Evolutionary conservation across 768 basidiomycete genomes (phyloP), one percentile per base, ranked within the genome.

Genomic region (Galerina sulciceps): DNA sequence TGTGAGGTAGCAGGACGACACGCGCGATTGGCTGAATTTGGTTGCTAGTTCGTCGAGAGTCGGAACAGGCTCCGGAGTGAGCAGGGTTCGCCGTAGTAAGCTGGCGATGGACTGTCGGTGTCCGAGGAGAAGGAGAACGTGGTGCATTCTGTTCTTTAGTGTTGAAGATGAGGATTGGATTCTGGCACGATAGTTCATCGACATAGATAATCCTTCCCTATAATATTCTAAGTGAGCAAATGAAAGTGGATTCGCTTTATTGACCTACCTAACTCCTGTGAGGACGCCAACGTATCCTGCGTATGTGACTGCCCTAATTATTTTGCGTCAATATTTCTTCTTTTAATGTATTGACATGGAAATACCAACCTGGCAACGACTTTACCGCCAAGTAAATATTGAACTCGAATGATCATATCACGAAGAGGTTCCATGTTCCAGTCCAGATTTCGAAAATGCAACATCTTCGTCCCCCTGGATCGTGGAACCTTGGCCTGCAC

Each of bases 391-490:
- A 72, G 68, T 1, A 76, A 58, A 58, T 76, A 77, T 55, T 77
- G 71, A 1, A 75, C 70, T 13, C 68, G 69, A 2, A 78, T 71
- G 10, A 74, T 64, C 58, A 77, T 56, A 23, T 68, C 63, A 31
- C 76, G 66, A 40, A 78, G 63, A 31, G 67, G 61, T 11, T 76
- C 74, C 75, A 76, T 78, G 4, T 66, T 70, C 76, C 77, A 76
- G 61, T 77, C 75, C 34, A 78, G 62, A 23, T 69, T 70, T 11
- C 77, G 70, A 59, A 78, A 76, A 59, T 78, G 77, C 1, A 76
- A 55, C 17, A 78, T 70, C 37, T 66, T 65, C 17, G 50, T 56
- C 10, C 47, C 59, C 35, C 38, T 52, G 6, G 58, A 53, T n/a
- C 55, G 66, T 5, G 66, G 66, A 50, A 67, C 68, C 2, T 20